phyloP scores from a whole-genome alignment of 306 rosid species.

The Potentilla sterilis region DNA sequence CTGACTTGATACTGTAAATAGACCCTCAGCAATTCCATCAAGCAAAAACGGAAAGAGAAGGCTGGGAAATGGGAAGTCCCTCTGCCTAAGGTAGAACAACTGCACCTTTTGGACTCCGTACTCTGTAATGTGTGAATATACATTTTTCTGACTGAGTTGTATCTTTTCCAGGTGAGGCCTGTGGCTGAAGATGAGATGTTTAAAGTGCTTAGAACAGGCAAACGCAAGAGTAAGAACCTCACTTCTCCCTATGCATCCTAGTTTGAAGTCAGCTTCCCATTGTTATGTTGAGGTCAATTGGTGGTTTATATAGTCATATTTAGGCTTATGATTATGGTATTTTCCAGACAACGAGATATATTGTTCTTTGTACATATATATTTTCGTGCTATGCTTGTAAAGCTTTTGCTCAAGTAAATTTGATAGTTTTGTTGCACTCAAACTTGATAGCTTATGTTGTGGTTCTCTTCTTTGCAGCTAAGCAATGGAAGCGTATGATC shows the following conservation, averaged over 20 bases:
- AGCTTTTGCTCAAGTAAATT: not conserved
- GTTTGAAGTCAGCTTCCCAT: not conserved
- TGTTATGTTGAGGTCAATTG: not conserved
- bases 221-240: slow-evolving; percentile 70
- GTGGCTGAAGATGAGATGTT: slow-evolving; percentile 98
- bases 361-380: not conserved
- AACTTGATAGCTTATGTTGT: slow-evolving; percentile 16
- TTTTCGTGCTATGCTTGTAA: not conserved
- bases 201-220: slow-evolving; percentile 82
- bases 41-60: slow-evolving; percentile 94
- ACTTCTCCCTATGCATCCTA: not conserved
- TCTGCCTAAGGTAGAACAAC: slow-evolving; percentile 64
- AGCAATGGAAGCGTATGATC: slow-evolving; percentile 97
- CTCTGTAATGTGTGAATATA: not conserved
- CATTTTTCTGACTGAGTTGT: slow-evolving; percentile 14
- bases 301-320: not conserved
- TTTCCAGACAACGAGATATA: not conserved
- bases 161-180: slow-evolving; percentile 70
- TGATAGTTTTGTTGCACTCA: not conserved
- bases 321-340: not conserved
- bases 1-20: slow-evolving; percentile 27
- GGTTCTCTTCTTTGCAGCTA: slow-evolving; percentile 45
- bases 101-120: not conserved
- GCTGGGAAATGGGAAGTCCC: slow-evolving; percentile 99
- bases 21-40: slow-evolving; percentile 88